phyloP scores from a whole-genome alignment of 2,329 filamentous ascomycete genomes.

The Paracamarosporium sp. region DNA sequence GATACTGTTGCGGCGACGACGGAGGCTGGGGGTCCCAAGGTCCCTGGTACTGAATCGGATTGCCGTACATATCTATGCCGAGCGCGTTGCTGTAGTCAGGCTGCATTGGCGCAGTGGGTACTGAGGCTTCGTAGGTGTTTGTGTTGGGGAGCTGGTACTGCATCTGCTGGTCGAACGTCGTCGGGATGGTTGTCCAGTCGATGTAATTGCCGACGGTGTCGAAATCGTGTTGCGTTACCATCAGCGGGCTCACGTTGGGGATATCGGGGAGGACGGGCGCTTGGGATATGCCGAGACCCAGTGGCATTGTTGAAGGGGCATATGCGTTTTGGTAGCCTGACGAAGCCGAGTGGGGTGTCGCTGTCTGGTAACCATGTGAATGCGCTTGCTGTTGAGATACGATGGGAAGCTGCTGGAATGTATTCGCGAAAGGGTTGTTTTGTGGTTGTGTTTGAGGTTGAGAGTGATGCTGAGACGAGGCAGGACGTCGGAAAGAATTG shows the following conservation, averaged over 20 bases:
- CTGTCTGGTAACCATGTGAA: neutral
- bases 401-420: slow-evolving; percentile 11
- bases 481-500: neutral
- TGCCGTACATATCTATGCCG: slow-evolving; percentile 7
- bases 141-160: slow-evolving; percentile 5
- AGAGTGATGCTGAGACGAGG: neutral
- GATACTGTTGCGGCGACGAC: neutral
- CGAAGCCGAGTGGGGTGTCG: neutral
- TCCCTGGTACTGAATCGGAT: slow-evolving; percentile 11
- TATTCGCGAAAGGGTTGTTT: slow-evolving; percentile 9
- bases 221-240: slow-evolving; percentile 2
- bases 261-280: slow-evolving; percentile 18
- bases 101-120: neutral
- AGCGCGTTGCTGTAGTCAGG: neutral
- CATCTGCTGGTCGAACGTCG: slow-evolving; percentile 5
- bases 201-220: slow-evolving; percentile 9
- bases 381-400: neutral
- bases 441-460: slow-evolving; percentile 1
- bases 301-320: neutral
- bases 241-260: slow-evolving; percentile 17
- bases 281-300: slow-evolving; percentile 7
- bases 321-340: neutral
- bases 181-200: slow-evolving; percentile 9
- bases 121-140: neutral
- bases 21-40: slow-evolving; percentile 1